Evolutionary conservation across 495 filamentous ascomycete species (phyloP).

Genomic region (Echria macrotheca): DNA sequence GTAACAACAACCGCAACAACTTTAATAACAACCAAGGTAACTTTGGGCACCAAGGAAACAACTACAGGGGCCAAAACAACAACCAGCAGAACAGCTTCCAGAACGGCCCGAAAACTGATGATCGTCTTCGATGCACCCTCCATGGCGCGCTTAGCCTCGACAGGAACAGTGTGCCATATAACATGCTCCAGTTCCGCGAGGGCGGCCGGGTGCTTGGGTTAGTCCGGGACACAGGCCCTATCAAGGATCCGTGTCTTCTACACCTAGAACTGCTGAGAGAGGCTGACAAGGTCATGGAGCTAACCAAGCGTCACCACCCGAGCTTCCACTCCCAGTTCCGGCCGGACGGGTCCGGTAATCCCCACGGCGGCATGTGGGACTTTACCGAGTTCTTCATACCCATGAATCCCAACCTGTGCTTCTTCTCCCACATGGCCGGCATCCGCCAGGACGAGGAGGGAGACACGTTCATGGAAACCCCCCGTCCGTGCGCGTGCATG

Average conservation of each 20-base stretch:
- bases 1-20: not conserved
- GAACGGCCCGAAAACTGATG: no score
- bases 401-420: not conserved
- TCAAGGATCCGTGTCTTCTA: no score
- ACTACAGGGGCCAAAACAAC: not conserved
- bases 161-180: no score
- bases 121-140: no score
- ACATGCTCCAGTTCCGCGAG: no score
- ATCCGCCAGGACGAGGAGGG: not conserved
- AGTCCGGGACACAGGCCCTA: no score
- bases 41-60: not conserved
- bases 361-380: conserved; percentile 3
- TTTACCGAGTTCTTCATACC: not conserved
- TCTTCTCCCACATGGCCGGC: not conserved
- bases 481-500: conserved; percentile 1
- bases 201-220: no score
- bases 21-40: conserved; percentile 1
- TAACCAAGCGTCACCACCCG: no score
- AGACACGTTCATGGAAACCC: not conserved
- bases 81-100: not conserved
- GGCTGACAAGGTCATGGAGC: no score
- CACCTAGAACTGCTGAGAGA: no score
- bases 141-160: no score
- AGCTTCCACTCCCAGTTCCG: not conserved
- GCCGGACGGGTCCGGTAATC: not conserved